These are phyloP conservation scores for Sugiyamaella xylanicola DNA, from an alignment of 1,139 yeast species.

Conservation along the genomic window DNA sequence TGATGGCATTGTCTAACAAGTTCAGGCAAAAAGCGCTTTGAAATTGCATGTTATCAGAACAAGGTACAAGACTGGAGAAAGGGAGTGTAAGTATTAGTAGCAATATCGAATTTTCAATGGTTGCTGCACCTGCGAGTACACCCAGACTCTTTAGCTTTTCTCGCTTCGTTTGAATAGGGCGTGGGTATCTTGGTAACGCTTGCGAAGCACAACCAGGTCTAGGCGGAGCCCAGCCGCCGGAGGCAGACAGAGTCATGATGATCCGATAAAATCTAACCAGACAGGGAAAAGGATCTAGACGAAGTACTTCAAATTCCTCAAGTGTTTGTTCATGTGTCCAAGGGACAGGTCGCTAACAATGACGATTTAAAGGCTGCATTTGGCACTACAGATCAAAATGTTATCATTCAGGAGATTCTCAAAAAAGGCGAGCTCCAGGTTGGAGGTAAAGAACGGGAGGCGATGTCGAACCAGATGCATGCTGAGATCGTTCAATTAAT, in stretches of 20 bases:
- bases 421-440: conserved; percentile 92
- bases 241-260: too few species aligned
- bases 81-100: conserved; percentile 63
- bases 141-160: too few species aligned
- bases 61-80: conserved; percentile 94
- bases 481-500: conserved; percentile 83
- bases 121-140: too few species aligned
- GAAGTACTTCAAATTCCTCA: conserved; percentile 97
- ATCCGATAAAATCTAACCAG: background rate
- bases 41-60: conserved; percentile 94
- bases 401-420: conserved; percentile 75
- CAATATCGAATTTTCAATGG: too few species aligned
- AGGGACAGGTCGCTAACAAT: conserved; percentile 90
- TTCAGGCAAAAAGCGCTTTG: conserved; percentile 72
- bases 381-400: conserved; percentile 73
- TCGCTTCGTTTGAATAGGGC: too few species aligned
- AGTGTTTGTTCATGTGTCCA: conserved; percentile 88
- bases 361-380: conserved; percentile 78
- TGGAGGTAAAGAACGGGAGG: conserved; percentile 88
- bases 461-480: conserved; percentile 71
- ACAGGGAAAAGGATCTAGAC: conserved; percentile 81
- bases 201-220: too few species aligned
- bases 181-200: too few species aligned
- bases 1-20: conserved; percentile 26
- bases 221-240: too few species aligned